Evolutionary conservation across 495 filamentous ascomycete genomes (phyloP).

Genomic region (Daldinia grandis): DNA sequence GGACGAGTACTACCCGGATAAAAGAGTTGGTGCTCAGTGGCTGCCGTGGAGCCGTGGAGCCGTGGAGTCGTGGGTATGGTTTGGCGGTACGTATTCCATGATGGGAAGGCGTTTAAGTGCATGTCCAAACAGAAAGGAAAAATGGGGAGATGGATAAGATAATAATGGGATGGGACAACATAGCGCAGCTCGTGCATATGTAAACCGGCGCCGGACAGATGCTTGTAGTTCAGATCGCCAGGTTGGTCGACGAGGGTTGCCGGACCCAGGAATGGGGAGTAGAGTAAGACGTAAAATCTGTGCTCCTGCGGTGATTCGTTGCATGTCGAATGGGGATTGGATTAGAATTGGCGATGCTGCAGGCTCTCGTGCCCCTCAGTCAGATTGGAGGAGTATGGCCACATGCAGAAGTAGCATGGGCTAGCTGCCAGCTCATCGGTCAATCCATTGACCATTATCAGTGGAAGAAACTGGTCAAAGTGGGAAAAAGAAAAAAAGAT

Average conservation of each 20-base stretch:
- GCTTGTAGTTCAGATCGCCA: not conserved
- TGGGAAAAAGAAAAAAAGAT: not conserved
- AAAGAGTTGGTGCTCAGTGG: slow-evolving; percentile 16
- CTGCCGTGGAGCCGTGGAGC: slow-evolving; percentile 9
- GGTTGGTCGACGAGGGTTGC: slow-evolving; percentile 18
- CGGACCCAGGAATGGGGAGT: slow-evolving; percentile 6
- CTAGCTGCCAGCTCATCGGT: slow-evolving; percentile 36
- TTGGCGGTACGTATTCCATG: slow-evolving; percentile 19
- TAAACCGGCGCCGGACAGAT: slow-evolving; percentile 1
- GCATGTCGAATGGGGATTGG: slow-evolving; percentile 38
- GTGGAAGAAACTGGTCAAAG: slow-evolving; percentile 23
- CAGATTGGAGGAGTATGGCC: slow-evolving; percentile 31
- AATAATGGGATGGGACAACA: not conserved
- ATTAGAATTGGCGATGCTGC: slow-evolving; percentile 38
- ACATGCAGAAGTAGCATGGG: slow-evolving; percentile 26
- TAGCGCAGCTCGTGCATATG: slow-evolving; percentile 12
- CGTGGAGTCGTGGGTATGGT: slow-evolving; percentile 18
- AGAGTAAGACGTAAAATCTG: slow-evolving; percentile 16
- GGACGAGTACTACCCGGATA: slow-evolving; percentile 31
- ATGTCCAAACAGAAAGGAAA: slow-evolving; percentile 18
- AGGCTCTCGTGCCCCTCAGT: slow-evolving; percentile 28
- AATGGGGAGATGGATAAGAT: slow-evolving; percentile 7
- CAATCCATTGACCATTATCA: slow-evolving; percentile 35
- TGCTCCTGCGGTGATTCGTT: slow-evolving; percentile 38
- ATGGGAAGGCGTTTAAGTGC: slow-evolving; percentile 8